phyloP scores from a whole-genome alignment of 345 rosid species.

The Garcia nutans region DNA sequence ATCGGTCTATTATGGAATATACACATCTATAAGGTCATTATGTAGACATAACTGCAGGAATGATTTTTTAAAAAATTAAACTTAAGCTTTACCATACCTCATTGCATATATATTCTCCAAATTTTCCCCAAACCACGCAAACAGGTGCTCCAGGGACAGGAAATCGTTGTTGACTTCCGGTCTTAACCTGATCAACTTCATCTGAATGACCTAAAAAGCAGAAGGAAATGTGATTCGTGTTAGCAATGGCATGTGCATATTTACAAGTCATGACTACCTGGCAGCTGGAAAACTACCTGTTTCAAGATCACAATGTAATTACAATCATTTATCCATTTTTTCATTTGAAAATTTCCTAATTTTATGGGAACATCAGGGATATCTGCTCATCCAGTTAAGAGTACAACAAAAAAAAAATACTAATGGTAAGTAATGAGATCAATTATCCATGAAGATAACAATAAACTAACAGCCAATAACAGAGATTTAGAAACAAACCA shows the following conservation, averaged over 20 bases:
- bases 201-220: slow-evolving; percentile 24
- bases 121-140: slow-evolving; percentile 67
- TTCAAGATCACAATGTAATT: slow-evolving; percentile 1
- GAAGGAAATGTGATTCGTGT: background rate
- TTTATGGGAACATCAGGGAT: background rate
- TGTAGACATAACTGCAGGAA: slow-evolving; percentile 10
- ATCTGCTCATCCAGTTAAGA: background rate
- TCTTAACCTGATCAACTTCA: slow-evolving; percentile 37
- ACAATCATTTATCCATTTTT: background rate
- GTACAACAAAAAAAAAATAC: background rate
- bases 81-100: slow-evolving; percentile 40
- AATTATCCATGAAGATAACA: background rate
- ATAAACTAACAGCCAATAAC: background rate
- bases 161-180: slow-evolving; percentile 50
- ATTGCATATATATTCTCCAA: slow-evolving; percentile 72
- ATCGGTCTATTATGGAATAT: slow-evolving; percentile 47
- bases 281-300: background rate
- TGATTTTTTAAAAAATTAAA: slow-evolving; percentile 6
- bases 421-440: background rate
- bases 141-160: slow-evolving; percentile 64
- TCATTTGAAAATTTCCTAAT: background rate
- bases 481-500: slow-evolving; percentile 35
- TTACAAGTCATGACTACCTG: background rate
- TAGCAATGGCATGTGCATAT: slow-evolving; percentile 4
- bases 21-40: slow-evolving; percentile 10